phyloP scores from a whole-genome alignment of 2,329 filamentous ascomycete genomes.

The Diaporthe sp. region DNA sequence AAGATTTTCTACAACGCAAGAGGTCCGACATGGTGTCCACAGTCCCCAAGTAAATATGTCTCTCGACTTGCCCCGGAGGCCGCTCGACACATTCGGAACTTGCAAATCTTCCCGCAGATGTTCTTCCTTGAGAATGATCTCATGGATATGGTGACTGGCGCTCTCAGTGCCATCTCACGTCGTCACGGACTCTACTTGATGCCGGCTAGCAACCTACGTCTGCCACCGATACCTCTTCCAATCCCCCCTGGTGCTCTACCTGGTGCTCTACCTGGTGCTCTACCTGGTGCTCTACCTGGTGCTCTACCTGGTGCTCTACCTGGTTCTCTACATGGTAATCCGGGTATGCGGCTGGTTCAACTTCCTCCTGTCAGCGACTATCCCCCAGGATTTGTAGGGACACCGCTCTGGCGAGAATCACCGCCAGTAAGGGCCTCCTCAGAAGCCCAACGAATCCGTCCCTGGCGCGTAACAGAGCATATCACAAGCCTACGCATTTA shows the following conservation, averaged over 20 bases:
- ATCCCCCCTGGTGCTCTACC: background rate
- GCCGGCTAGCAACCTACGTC: background rate
- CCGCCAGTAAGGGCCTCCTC: background rate
- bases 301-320: too few species aligned
- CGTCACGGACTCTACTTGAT: background rate
- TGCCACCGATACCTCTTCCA: background rate
- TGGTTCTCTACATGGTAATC: too few species aligned
- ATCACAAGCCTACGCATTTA: constrained; percentile 21
- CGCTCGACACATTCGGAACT: constrained; percentile 20
- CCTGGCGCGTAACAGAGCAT: constrained; percentile 27
- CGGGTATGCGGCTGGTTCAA: background rate
- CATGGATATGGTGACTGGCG: constrained; percentile 1
- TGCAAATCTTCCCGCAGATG: constrained; percentile 4
- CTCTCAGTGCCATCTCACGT: background rate
- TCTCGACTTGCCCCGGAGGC: constrained; percentile 9
- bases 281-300: too few species aligned
- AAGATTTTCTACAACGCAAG: constrained; percentile 15
- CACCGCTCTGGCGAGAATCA: background rate
- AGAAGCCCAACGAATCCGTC: background rate
- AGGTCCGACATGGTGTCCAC: constrained; percentile 9
- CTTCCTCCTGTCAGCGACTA: background rate
- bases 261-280: too few species aligned
- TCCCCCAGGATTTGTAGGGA: background rate
- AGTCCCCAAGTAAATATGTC: background rate
- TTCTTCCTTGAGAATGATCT: background rate